These are phyloP conservation scores for Candida broadrunensis DNA, from an alignment of 805 yeast genomes.

Conservation along the genomic window DNA sequence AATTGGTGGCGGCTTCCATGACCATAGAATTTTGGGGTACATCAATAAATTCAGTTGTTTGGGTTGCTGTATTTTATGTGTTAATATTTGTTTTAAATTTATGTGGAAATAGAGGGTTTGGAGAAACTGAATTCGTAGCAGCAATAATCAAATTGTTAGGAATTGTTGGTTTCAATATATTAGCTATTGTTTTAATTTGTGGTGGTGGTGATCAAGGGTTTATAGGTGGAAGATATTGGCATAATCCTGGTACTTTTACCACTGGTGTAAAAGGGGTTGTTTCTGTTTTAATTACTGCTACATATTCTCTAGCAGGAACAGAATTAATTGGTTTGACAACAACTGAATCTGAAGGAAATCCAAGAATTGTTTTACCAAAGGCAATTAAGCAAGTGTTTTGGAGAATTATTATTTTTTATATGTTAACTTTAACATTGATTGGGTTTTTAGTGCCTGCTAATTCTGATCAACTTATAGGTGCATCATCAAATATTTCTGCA, in stretches of 20 bases:
- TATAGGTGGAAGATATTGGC: conserved; percentile 38
- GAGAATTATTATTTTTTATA: conserved; percentile 38
- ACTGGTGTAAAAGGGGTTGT: conserved; percentile 42
- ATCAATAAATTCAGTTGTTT: conserved; percentile 36
- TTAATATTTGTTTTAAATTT: conserved; percentile 32
- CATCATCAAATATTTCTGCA: conserved; percentile 27
- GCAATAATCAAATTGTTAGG: conserved; percentile 35
- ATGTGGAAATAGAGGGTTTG: conserved; percentile 35
- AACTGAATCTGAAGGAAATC: conserved; percentile 35
- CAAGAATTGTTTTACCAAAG: conserved; percentile 36
- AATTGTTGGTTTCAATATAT: conserved; percentile 38
- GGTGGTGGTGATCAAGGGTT: conserved; percentile 41
- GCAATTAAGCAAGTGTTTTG: conserved; percentile 44
- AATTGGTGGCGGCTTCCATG: conserved; percentile 40
- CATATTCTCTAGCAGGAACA: conserved; percentile 42
- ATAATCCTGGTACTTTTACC: conserved; percentile 33
- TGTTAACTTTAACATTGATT: conserved; percentile 38
- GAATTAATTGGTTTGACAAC: conserved; percentile 41
- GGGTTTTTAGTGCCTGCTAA: conserved; percentile 38
- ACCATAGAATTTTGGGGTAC: conserved; percentile 41
- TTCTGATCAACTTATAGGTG: conserved; percentile 21
- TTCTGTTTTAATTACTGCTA: conserved; percentile 37
- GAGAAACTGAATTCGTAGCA: conserved; percentile 35
- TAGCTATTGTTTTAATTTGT: conserved; percentile 37
- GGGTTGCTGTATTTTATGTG: conserved; percentile 39